Percentiles rank a stretch among this genome's conserved stretches.
phyloP scores from a whole-genome alignment of 805 yeast species.

The Naumovozyma dairenensis region DNA sequence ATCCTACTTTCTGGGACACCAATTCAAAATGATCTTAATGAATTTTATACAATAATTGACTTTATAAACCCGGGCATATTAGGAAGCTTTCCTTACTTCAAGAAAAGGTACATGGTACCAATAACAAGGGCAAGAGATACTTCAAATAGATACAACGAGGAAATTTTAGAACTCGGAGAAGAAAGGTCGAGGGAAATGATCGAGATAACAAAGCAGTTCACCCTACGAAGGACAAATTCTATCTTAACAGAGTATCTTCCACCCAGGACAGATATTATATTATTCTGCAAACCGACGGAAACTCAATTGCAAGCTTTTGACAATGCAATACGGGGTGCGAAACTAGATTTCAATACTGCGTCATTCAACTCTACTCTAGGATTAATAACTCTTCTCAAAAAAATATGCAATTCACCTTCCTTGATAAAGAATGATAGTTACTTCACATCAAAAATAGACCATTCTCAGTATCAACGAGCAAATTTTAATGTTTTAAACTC shows the following conservation, averaged over 20 bases:
- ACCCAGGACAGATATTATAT: slow-evolving; percentile 60
- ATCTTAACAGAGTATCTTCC: slow-evolving; percentile 54
- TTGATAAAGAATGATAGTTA: slow-evolving; percentile 42
- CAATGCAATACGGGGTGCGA: slow-evolving; percentile 31
- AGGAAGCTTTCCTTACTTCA: slow-evolving; percentile 52
- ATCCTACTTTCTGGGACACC: slow-evolving; percentile 82
- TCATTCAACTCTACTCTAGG: slow-evolving; percentile 42
- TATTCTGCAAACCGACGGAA: slow-evolving; percentile 69
- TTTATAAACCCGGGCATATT: slow-evolving; percentile 79
- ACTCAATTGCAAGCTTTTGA: slow-evolving; percentile 49
- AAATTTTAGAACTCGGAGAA: slow-evolving; percentile 46
- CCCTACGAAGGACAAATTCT: slow-evolving; percentile 61
- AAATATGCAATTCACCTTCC: slow-evolving; percentile 75
- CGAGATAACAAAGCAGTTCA: slow-evolving; percentile 51
- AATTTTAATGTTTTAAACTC: too few species aligned
- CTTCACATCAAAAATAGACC: slow-evolving; percentile 9
- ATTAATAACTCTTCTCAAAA: slow-evolving; percentile 64
- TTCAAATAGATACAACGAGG: slow-evolving; percentile 42
- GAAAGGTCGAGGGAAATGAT: slow-evolving; percentile 55
- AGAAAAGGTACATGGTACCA: slow-evolving; percentile 56
- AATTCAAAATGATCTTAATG: slow-evolving; percentile 82
- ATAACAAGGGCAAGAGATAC: slow-evolving; percentile 62
- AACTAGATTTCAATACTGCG: slow-evolving; percentile 22
- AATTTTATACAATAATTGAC: slow-evolving; percentile 70
- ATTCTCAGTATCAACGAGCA: too few species aligned